phyloP scores from a whole-genome alignment of 768 basidiomycete species.

The Lactarius deliciosus region DNA sequence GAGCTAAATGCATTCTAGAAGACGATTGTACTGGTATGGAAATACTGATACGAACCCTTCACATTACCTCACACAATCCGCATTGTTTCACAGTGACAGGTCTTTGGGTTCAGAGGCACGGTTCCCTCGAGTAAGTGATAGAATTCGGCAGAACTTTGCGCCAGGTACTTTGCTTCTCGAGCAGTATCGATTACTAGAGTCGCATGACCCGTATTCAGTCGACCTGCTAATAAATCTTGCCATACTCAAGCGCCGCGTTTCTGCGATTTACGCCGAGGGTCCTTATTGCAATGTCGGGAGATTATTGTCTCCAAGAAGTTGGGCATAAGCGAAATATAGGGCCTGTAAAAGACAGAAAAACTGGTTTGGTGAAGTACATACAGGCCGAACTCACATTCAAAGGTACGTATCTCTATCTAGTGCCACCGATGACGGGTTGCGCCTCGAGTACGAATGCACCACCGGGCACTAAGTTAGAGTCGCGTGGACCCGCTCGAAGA shows the following conservation, averaged over 20 bases:
- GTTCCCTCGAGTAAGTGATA: neutral
- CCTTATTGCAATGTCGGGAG: neutral
- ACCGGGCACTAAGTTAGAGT: conserved; percentile 60
- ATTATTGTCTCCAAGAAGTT: neutral
- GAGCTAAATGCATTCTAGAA: neutral
- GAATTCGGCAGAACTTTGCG: no score
- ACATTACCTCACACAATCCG: neutral
- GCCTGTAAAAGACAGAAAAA: no score
- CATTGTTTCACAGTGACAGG: neutral
- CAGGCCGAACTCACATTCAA: no score
- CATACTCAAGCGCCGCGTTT: neutral
- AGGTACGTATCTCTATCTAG: no score
- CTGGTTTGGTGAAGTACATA: neutral
- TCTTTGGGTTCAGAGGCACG: neutral
- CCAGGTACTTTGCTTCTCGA: no score
- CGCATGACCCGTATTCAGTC: no score
- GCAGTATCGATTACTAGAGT: no score
- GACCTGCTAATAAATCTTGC: no score
- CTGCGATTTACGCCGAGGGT: neutral
- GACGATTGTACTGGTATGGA: neutral
- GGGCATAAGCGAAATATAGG: neutral
- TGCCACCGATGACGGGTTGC: conserved; percentile 44
- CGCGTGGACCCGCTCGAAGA: conserved; percentile 62
- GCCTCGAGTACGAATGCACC: conserved; percentile 79
- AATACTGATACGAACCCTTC: neutral